Base-by-base conservation (phyloP, 2,329 filamentous ascomycete species). In the Pestalotiopsis sp. region DNA sequence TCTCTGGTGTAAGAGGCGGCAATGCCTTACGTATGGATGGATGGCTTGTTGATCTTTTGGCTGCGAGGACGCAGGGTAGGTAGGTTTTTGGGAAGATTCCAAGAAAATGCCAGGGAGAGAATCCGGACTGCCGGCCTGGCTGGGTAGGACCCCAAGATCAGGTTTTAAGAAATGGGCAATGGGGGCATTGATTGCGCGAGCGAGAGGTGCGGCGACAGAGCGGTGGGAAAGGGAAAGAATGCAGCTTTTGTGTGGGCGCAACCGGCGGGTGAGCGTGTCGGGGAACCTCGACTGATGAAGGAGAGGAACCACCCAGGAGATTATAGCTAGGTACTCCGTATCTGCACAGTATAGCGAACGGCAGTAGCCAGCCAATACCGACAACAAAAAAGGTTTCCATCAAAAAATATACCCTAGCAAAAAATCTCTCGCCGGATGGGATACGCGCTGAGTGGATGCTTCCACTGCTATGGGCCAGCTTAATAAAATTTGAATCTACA, bases 191-290 rank as follows among this genome's bases (percentile, higher is more conserved):
- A n/a, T 17, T n/a, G 62, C 23, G 41, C n/a, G n/a, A 27, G 12
- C 17, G 62, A 49, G 20, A 45, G 62, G 62, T n/a, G 14, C 52
- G 17, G 25, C 31, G 52, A n/a, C n/a, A n/a, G n/a, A 31, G 36
- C 27, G 31, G 39, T 36, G 23, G 20, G 17, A 52, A n/a, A n/a
- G 13, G 65, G 65, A 56, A 67, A 31, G 52, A 67, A 67, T 66
- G 63, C 25, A 38, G 41, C 63, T 66, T 66, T 66, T 66, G 63
- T 57, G 63, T 56, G 63, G 49, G 63, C 63, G 63, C 63, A 65
- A 45, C 23, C 63, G 63, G 62, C 38, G 36, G 45, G n/a, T 12
- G 31, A 56, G 38, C 52, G n/a, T 27, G 57, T 59, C 57, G 23
- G 27, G 49, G 25, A 14, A n/a, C 31, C 45, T 20, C 20, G 45